Evolutionary conservation across 768 basidiomycete genomes (phyloP).

Genomic region (Ramaria rubella): DNA sequence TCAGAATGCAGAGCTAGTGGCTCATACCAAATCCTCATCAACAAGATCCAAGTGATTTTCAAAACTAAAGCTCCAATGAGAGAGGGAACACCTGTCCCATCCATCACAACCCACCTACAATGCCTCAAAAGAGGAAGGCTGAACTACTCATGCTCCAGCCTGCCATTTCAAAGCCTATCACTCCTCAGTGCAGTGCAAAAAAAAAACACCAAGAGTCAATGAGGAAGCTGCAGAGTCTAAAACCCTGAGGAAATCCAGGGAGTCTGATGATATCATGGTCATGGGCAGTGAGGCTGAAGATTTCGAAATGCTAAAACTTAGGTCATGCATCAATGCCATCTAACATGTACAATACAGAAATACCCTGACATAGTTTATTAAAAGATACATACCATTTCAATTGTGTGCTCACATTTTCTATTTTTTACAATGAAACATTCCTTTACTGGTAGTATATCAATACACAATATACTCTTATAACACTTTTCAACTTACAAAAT

Average conservation of each 20-base stretch:
- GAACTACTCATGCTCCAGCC: not conserved
- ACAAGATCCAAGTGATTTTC: not conserved
- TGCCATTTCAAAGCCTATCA: not conserved
- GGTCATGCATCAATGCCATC: too few species aligned
- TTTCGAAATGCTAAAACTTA: too few species aligned
- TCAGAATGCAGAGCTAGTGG: not conserved
- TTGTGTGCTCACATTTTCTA: not conserved
- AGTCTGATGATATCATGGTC: not conserved
- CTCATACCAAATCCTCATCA: not conserved
- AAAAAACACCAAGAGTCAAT: not conserved
- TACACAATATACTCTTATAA: not conserved
- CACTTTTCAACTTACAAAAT: not conserved
- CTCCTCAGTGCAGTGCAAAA: not conserved
- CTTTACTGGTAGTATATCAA: not conserved
- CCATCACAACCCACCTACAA: not conserved
- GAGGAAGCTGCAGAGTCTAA: not conserved
- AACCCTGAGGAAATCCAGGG: not conserved
- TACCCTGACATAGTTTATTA: too few species aligned
- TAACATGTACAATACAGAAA: too few species aligned
- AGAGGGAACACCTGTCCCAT: not conserved
- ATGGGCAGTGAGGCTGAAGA: too few species aligned
- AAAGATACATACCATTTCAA: not conserved
- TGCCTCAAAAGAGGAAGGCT: not conserved
- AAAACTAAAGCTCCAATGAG: not conserved
- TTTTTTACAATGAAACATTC: not conserved